Base-by-base conservation (phyloP, 768 basidiomycete genomes). In the Panaeolus papilionaceus region DNA sequence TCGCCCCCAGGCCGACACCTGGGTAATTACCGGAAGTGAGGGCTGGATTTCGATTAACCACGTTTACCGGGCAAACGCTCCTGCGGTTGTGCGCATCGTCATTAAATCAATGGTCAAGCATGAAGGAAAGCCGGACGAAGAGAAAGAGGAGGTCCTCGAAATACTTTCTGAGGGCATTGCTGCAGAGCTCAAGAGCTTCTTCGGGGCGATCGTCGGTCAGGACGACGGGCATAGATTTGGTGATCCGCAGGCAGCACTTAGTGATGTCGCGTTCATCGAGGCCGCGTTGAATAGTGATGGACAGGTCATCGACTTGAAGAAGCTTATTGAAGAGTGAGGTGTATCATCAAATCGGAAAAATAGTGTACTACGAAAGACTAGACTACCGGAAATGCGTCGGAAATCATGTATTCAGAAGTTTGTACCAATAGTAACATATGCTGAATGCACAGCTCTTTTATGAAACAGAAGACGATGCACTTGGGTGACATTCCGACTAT, bases 191-290 rank as follows among this genome's bases (percentile, higher is more conserved):
- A 79, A 74, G 65, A 83, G 84, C 74, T 92, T 94, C 80, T 84
- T 90, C 67, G 79, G 79, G 9, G 85, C 81, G n/a, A 75, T 86
- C n/a, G 75, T 75, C 39, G 86, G 87, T 7, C 81, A 81, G 64
- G 81, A 85, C 38, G 86, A 88, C 69, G 85, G 72, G 23, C 67
- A 77, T 69, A 75, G 72, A 4, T 62, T 89, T 20, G 92, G 92
- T 14, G 84, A 86, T 69, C 90, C 92, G 33, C 75, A 82, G 40
- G 86, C 80, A 18, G 88, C 93, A 38, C 77, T 96, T 69, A 79
- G 80, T 69, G 94, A 96, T 75, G 88, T 96, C 37, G 92, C 91
- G 33, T 81, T 94, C 72, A 90, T 96, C 67, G 84, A 96, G 79
- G 93, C 91, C 33, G 87, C 86, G 37, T 79, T 95, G 80, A 89